phyloP scores from a whole-genome alignment of 106 monocot species.

The Dactylorhiza incarnata region DNA sequence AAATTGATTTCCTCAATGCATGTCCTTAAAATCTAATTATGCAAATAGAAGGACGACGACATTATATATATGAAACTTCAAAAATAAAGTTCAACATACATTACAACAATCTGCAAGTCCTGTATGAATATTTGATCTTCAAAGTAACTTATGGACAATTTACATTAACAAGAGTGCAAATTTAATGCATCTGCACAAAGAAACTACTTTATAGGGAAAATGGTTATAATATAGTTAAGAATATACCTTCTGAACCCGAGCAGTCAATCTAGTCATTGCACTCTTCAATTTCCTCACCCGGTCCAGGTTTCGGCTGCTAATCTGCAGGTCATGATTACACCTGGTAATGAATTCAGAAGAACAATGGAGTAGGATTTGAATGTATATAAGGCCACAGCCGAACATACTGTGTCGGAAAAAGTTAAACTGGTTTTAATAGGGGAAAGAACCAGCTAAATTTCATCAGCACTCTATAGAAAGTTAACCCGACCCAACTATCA shows the following conservation, averaged over 20 bases:
- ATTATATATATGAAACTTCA: neutral
- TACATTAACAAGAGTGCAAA: neutral
- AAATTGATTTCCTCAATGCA: neutral
- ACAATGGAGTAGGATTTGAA: neutral
- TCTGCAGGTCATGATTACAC: conserved; percentile 29
- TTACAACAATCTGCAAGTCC: neutral
- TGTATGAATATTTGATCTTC: neutral
- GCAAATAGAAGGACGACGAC: neutral
- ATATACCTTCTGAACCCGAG: conserved; percentile 71
- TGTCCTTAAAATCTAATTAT: neutral
- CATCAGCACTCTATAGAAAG: neutral
- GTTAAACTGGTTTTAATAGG: neutral
- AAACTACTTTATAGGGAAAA: neutral
- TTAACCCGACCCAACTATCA: neutral
- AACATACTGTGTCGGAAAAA: neutral
- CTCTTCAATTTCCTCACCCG: conserved; percentile 80
- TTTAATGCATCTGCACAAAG: neutral
- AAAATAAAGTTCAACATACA: neutral
- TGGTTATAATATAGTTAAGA: neutral
- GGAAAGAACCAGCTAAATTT: neutral
- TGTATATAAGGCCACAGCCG: neutral
- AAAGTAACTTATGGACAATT: neutral
- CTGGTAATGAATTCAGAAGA: neutral
- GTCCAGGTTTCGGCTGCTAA: conserved; percentile 75
- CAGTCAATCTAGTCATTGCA: conserved; percentile 83